Evolutionary conservation across 225 moss, liverwort and hornwort genomes (phyloP), one percentile per base, ranked within the genome.

Genomic region (Physcomitrium patens): DNA sequence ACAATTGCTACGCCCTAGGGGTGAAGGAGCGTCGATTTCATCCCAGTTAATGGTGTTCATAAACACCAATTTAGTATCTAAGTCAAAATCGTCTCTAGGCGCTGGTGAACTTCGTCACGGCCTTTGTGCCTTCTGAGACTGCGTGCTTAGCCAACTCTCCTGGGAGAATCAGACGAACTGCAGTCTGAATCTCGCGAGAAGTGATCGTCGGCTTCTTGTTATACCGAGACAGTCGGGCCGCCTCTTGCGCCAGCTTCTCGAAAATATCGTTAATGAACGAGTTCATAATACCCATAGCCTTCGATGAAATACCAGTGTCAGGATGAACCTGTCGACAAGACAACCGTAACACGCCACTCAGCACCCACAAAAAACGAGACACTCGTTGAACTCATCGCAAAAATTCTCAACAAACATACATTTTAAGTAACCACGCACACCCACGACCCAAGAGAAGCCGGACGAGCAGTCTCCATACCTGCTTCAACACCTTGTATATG

Each of bases 201-300:
- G 31, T 37, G 5, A 37, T 37, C 4, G 31, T 37, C 2, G 31
- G 31, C 31, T 37, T 37, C 7, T 37, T 68, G 50, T 68, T 68
- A 16, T 68, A 68, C 0, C 68, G 68, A 3, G 68, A 52, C 1
- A 68, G 52, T 3, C 52, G 26, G 1, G 68, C 68, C 1, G 68
- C 68, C 50, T 68, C 68, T 27, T 68, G 68, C 4, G 31, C 31
- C 31, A 37, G 5, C 31, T 37, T 37, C 7, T 37, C 31, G 7
- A 37, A 37, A 4, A 37, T 37, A 4, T 37, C 31, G 7, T 37
- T 3, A 20, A 10, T 58, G 49, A 49, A 49, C 2, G 49, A 72
- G 24, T 72, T 72, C 71, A 72, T 72, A 9, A 72, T 72, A 3
- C 71, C 71, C 71, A 72, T 72, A 0, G 71, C 71, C 60, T 72